Base-by-base conservation (phyloP, 139 green algal species). In the Astrephomene gubernaculifera region DNA sequence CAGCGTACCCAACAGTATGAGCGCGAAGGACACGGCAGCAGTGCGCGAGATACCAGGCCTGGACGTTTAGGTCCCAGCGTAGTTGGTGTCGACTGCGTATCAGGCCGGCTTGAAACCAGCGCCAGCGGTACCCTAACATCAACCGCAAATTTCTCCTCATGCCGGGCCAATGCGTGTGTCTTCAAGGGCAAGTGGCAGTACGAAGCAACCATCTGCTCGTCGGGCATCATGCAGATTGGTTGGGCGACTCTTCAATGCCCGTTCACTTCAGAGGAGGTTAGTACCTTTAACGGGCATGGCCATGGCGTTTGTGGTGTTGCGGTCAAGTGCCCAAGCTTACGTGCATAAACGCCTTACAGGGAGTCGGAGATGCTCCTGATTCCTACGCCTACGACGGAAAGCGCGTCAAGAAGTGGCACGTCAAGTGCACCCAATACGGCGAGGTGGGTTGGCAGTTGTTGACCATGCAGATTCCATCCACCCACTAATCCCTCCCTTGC, bases 221-320 rank as follows among this genome's bases (percentile, higher is more conserved):
- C 89, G 24, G 94, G 95, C 54, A 98, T 98, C 65, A 91, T 96
- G 89, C 96, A 98, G 92, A 87, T 98, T 45, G 95, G 96, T 2
- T 99, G 96, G 96, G 95, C 93, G 27, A 98, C 96, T 0, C 54
- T 95, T 2, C 36, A 81, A 24, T 97, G 94, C 60, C 93, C 91
- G 2, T 99, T 98, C 91, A 99, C 93, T 12, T 88, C 90, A 12
- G 97, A 99, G 86, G 63, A 74, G 43, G 61, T 75, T 14, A 27
- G 76, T 38, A 5, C n/a, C n/a, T n/a, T n/a, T n/a, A n/a, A n/a
- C n/a, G n/a, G n/a, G n/a, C n/a, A n/a, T n/a, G n/a, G n/a, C n/a
- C n/a, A n/a, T n/a, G n/a, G n/a, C n/a, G n/a, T n/a, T n/a, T n/a
- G n/a, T n/a, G n/a, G 64, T n/a, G 33, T 57, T 57, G 12, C 12